These are phyloP conservation scores for Boletus eberwhitei DNA, from an alignment of 768 basidiomycete species.

Conservation along the genomic window DNA sequence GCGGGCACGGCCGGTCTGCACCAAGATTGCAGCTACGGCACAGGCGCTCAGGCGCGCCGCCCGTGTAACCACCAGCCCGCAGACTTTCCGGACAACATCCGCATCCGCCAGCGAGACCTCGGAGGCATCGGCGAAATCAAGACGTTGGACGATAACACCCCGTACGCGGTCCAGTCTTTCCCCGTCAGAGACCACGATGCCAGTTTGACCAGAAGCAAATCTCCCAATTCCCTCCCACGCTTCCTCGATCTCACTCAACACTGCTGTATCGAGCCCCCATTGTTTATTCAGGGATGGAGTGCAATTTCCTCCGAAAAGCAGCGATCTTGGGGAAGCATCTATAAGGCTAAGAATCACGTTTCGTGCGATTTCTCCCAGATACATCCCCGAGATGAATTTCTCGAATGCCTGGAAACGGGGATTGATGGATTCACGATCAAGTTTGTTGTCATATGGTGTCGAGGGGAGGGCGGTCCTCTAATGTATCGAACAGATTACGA, in stretches of 20 bases:
- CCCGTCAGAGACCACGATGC: constrained; percentile 1
- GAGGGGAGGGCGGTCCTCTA: constrained; percentile 81
- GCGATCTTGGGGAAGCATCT: constrained; percentile 64
- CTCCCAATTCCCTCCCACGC: constrained; percentile 58
- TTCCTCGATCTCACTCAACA: constrained; percentile 79
- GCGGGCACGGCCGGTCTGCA: constrained; percentile 73
- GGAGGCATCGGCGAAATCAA: constrained; percentile 50
- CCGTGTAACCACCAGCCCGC: constrained; percentile 71
- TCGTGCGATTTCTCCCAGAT: constrained; percentile 91
- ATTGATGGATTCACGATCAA: constrained; percentile 94
- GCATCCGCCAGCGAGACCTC: constrained; percentile 60
- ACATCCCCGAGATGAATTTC: constrained; percentile 99
- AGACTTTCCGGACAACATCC: constrained; percentile 81
- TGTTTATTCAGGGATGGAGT: constrained; percentile 75
- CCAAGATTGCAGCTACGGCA: constrained; percentile 80
- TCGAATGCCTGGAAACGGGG: constrained; percentile 92
- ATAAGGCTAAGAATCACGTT: constrained; percentile 80
- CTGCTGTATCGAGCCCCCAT: constrained; percentile 93
- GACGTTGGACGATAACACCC: constrained; percentile 54
- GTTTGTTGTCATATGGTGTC: constrained; percentile 86
- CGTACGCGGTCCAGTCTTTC: constrained; percentile 53
- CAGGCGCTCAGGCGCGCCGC: constrained; percentile 83
- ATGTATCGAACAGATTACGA: constrained; percentile 1
- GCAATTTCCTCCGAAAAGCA: constrained; percentile 80
- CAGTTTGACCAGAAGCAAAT: constrained; percentile 23